Evolutionary conservation across 2,329 filamentous ascomycete genomes (phyloP).

Genomic region (Pseudocercospora vitis): DNA sequence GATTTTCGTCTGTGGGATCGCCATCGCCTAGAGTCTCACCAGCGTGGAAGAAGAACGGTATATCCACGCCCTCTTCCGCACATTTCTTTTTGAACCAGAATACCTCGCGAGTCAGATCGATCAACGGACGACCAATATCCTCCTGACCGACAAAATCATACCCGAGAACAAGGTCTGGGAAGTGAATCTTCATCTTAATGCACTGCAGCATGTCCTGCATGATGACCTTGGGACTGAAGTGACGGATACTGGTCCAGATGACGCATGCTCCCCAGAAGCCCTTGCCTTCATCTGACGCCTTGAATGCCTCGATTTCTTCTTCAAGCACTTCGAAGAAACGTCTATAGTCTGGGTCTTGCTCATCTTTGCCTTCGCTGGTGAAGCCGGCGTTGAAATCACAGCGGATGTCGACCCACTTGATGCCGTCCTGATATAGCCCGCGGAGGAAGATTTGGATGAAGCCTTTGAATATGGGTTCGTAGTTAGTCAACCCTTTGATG

Average conservation of each 20-base stretch:
- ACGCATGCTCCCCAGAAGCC: constrained; percentile 81
- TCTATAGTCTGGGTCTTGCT: constrained; percentile 65
- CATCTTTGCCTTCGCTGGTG: constrained; percentile 63
- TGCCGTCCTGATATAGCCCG: constrained; percentile 74
- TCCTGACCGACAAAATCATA: constrained; percentile 92
- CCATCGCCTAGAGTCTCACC: constrained; percentile 84
- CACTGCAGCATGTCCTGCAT: constrained; percentile 81
- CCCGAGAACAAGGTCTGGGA: constrained; percentile 77
- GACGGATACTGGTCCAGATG: constrained; percentile 79
- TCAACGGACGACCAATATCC: constrained; percentile 72
- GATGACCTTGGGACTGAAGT: constrained; percentile 63
- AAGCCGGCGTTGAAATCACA: constrained; percentile 73
- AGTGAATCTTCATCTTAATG: constrained; percentile 75
- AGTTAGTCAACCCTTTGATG: constrained; percentile 73
- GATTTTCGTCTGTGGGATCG: constrained; percentile 73
- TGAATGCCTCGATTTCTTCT: constrained; percentile 77
- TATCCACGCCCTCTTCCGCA: constrained; percentile 70
- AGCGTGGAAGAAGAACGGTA: constrained; percentile 96
- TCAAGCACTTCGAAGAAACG: constrained; percentile 71
- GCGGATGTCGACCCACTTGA: constrained; percentile 81
- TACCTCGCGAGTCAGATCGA: constrained; percentile 75
- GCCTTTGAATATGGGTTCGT: constrained; percentile 82
- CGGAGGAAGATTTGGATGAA: constrained; percentile 72
- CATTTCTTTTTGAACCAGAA: constrained; percentile 94
- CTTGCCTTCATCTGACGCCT: constrained; percentile 66